These are phyloP conservation scores for Helminthosporium solani DNA, from an alignment of 2,329 filamentous ascomycete genomes.

Conservation along the genomic window DNA sequence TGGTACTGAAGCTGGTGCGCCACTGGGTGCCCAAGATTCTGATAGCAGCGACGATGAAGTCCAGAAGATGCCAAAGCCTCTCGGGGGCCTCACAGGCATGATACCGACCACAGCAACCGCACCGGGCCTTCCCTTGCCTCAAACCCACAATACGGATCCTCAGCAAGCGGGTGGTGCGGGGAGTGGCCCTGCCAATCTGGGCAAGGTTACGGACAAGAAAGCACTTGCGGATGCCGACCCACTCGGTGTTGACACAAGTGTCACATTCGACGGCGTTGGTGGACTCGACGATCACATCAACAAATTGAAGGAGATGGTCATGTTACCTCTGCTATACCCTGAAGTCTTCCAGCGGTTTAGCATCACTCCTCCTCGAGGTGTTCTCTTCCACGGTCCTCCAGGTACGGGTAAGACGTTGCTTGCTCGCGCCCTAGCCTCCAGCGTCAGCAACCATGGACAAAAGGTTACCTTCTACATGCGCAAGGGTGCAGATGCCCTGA, in stretches of 20 bases:
- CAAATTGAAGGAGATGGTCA: conserved; percentile 98
- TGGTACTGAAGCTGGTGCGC: conserved; percentile 73
- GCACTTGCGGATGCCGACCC: conserved; percentile 91
- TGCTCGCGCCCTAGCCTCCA: conserved; percentile 87
- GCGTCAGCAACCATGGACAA: conserved; percentile 80
- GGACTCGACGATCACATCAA: conserved; percentile 92
- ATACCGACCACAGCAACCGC: conserved; percentile 57
- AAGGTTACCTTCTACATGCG: conserved; percentile 99
- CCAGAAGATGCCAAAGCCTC: conserved; percentile 57
- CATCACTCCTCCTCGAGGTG: conserved; percentile 90
- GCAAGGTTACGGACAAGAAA: conserved; percentile 91
- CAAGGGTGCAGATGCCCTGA: conserved; percentile 94
- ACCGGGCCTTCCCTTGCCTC: conserved; percentile 56
- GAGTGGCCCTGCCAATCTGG: conserved; percentile 76
- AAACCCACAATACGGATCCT: conserved; percentile 59
- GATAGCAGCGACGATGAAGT: conserved; percentile 96
- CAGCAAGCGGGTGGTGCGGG: conserved; percentile 52
- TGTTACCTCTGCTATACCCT: conserved; percentile 88
- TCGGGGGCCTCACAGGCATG: conserved; percentile 65
- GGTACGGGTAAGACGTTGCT: conserved; percentile 98
- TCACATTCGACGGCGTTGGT: conserved; percentile 93
- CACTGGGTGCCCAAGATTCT: conserved; percentile 77
- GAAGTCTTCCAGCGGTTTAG: conserved; percentile 91
- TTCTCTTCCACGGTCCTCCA: conserved; percentile 93
- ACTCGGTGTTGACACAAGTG: conserved; percentile 85